phyloP scores from a whole-genome alignment of 2,329 filamentous ascomycete species.

The Davidsoniella australis region DNA sequence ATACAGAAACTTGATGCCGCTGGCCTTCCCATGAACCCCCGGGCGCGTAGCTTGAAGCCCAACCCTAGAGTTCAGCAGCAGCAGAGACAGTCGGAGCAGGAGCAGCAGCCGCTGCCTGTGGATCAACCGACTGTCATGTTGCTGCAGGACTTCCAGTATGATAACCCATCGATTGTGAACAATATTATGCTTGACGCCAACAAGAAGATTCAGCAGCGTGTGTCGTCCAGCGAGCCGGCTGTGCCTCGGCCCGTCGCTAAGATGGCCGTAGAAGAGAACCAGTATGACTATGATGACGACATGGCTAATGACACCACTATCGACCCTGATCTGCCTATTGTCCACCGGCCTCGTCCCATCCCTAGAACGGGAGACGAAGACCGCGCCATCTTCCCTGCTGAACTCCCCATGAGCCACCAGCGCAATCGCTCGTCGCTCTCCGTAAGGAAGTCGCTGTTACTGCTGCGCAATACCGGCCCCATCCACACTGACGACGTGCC shows the following conservation, averaged over 20 bases:
- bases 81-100: constrained; percentile 13
- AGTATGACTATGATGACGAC: not conserved
- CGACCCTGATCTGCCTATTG: constrained; percentile 20
- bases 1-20: constrained; percentile 28
- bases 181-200: constrained; percentile 30
- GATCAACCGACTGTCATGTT: constrained; percentile 34
- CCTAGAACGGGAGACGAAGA: constrained; percentile 31
- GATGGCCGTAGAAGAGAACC: not conserved
- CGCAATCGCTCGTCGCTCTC: constrained; percentile 31
- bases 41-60: constrained; percentile 21
- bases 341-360: constrained; percentile 39
- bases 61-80: constrained; percentile 17
- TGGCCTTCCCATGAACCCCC: constrained; percentile 32
- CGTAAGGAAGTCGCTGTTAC: constrained; percentile 23
- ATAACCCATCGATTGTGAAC: constrained; percentile 32
- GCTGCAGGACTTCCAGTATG: constrained; percentile 37
- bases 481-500: constrained; percentile 34
- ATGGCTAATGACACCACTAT: constrained; percentile 7
- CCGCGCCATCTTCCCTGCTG: constrained; percentile 29
- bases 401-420: constrained; percentile 25
- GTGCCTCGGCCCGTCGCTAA: not conserved
- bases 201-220: constrained; percentile 16
- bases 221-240: not conserved
- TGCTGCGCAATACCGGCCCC: constrained; percentile 18
- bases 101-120: not conserved